These are phyloP conservation scores for Leccinum imitatum DNA, from an alignment of 768 basidiomycete species.

Conservation along the genomic window DNA sequence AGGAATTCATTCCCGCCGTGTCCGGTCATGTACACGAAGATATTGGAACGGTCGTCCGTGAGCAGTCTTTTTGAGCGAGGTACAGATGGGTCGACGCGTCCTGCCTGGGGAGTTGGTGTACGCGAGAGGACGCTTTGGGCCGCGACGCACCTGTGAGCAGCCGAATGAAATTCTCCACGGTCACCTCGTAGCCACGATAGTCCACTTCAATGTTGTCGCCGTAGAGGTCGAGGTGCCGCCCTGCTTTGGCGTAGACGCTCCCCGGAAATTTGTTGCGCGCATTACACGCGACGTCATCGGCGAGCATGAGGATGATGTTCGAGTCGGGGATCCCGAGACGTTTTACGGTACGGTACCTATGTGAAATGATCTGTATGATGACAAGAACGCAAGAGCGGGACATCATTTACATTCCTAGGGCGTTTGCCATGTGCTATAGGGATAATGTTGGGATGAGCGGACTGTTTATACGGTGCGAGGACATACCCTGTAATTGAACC, in stretches of 20 bases:
- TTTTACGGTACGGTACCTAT: conserved; percentile 96
- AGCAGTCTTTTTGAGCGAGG: conserved; percentile 92
- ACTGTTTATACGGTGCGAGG: neutral
- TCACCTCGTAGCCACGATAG: conserved; percentile 97
- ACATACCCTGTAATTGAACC: conserved; percentile 96
- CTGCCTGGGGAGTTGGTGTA: conserved; percentile 39
- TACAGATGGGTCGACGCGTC: conserved; percentile 78
- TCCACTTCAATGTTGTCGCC: conserved; percentile 98
- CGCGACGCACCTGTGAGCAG: conserved; percentile 76
- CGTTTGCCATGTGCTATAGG: conserved; percentile 95
- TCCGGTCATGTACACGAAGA: conserved; percentile 98
- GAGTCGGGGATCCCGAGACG: conserved; percentile 97
- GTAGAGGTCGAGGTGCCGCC: conserved; percentile 82
- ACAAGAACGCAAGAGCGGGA: neutral
- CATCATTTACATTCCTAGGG: conserved; percentile 85
- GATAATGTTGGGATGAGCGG: neutral
- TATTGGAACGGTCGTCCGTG: conserved; percentile 85
- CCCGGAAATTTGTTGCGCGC: conserved; percentile 89
- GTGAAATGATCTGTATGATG: conserved; percentile 4
- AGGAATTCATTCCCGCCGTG: conserved; percentile 98
- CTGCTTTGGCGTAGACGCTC: conserved; percentile 88
- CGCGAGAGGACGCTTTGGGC: neutral
- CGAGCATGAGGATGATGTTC: conserved; percentile 98
- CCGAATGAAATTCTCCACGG: conserved; percentile 92
- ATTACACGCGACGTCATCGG: conserved; percentile 95